Percentiles rank a stretch among this genome's conserved stretches.
phyloP scores from a whole-genome alignment of 2,329 filamentous ascomycete species.

The Colletotrichum zoysiae region DNA sequence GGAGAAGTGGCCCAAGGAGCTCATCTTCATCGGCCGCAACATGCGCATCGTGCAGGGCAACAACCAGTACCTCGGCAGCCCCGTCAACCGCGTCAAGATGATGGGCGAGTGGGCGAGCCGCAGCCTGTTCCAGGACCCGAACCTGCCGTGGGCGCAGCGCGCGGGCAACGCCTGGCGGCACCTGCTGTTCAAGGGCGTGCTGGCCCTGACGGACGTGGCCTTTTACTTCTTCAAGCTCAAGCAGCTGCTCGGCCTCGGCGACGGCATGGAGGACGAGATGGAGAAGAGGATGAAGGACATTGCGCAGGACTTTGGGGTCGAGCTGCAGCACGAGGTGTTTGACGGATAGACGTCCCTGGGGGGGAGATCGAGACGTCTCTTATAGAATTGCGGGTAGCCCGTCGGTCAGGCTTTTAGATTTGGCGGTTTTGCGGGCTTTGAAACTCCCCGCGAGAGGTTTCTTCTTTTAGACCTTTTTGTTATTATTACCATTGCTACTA shows the following conservation, averaged over 20 bases:
- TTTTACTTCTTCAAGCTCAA: conserved; percentile 86
- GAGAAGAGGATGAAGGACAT: conserved; percentile 88
- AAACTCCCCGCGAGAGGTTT: not conserved
- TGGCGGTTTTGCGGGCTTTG: not conserved
- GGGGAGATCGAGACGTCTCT: no score
- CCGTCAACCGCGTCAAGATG: conserved; percentile 93
- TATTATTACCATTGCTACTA: no score
- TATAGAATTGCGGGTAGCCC: not conserved
- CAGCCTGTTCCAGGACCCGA: conserved; percentile 81
- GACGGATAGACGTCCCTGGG: conserved; percentile 71
- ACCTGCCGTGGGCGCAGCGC: conserved; percentile 72
- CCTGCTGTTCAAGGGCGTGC: conserved; percentile 82
- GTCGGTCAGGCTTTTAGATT: conserved; percentile 4
- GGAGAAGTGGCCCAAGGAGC: conserved; percentile 88
- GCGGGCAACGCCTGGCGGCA: conserved; percentile 80
- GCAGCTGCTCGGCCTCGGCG: conserved; percentile 81
- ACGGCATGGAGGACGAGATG: conserved; percentile 94
- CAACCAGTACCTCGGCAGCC: conserved; percentile 90
- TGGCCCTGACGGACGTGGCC: conserved; percentile 81
- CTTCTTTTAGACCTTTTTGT: not conserved
- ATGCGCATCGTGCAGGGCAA: conserved; percentile 94
- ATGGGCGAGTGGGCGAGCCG: conserved; percentile 91
- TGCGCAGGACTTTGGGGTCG: conserved; percentile 91
- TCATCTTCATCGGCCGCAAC: conserved; percentile 92
- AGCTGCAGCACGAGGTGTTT: conserved; percentile 89